Conservation (phyloP, 2,329 filamentous ascomycete species). For the Atkinsonella hypoxylon region DNA sequence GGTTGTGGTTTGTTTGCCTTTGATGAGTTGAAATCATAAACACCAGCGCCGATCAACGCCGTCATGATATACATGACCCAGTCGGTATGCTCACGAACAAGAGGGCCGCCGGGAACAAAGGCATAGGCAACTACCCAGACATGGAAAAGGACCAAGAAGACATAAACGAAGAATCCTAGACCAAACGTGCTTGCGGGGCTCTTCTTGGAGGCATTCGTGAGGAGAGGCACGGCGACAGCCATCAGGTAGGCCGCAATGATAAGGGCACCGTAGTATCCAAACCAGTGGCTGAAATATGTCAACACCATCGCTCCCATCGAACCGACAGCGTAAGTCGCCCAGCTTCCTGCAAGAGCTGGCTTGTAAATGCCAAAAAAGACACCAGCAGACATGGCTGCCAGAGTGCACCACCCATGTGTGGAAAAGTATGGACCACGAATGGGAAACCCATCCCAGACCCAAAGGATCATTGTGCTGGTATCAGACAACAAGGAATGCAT, state of each 20-base stretch:
- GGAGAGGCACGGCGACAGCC: constrained; percentile 63
- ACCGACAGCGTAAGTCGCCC: constrained; percentile 69
- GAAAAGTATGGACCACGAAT: constrained; percentile 77
- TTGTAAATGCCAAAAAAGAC: constrained; percentile 63
- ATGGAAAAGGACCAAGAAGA: constrained; percentile 90
- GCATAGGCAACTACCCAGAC: constrained; percentile 98
- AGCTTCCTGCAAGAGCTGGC: constrained; percentile 60
- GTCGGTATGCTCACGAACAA: constrained; percentile 88
- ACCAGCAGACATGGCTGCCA: constrained; percentile 77
- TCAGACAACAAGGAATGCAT: constrained; percentile 90
- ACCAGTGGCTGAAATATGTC: constrained; percentile 71
- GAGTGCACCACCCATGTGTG: constrained; percentile 80
- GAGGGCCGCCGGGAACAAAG: constrained; percentile 86
- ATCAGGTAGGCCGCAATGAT: constrained; percentile 67
- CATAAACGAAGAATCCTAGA: constrained; percentile 80
- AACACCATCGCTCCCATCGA: constrained; percentile 67
- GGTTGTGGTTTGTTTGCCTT: constrained; percentile 29
- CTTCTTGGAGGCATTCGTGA: constrained; percentile 64
- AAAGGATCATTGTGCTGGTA: constrained; percentile 96
- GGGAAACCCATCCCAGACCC: constrained; percentile 96
- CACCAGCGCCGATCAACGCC: constrained; percentile 70
- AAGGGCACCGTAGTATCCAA: constrained; percentile 77
- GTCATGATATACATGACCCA: constrained; percentile 89
- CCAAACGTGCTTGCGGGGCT: constrained; percentile 74
- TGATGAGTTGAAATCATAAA: constrained; percentile 56